Conservation (phyloP, 2,329 filamentous ascomycete genomes). For the Cladosporium oxysporum region DNA sequence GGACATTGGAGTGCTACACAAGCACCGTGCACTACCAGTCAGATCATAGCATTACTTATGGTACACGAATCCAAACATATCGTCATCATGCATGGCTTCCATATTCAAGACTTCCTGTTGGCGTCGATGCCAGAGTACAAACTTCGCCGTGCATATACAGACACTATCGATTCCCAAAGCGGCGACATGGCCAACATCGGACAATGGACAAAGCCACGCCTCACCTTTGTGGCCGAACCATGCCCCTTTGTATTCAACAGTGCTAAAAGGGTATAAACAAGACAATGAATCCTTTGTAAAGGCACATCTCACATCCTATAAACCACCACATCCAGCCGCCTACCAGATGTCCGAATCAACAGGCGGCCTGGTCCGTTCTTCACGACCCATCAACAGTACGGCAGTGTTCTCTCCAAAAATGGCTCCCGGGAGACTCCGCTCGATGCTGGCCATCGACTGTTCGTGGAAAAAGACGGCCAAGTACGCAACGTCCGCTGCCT, state of each 20-base stretch:
- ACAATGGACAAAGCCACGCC: not conserved
- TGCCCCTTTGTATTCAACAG: not conserved
- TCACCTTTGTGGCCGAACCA: not conserved
- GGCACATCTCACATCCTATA: not conserved
- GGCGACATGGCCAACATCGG: not conserved
- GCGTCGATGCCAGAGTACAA: not conserved
- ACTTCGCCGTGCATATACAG: not conserved
- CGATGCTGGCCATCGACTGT: conserved; percentile 19
- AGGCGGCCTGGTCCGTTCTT: not conserved
- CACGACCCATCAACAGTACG: not conserved
- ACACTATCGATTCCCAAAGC: not conserved
- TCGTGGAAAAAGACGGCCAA: not conserved
- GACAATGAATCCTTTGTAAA: not conserved
- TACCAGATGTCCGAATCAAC: not conserved
- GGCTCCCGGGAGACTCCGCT: not conserved
- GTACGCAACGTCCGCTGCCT: conserved; percentile 19
- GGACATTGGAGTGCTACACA: not conserved
- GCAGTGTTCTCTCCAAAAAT: not conserved
- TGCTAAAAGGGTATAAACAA: not conserved
- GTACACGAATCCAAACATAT: not conserved
- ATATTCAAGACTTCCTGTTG: not conserved
- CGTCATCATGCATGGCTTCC: not conserved
- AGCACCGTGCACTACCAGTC: not conserved
- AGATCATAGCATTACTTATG: not conserved
- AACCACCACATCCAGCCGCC: not conserved